Percentiles rank a stretch among this genome's conserved stretches.
phyloP scores from a whole-genome alignment of 2,329 filamentous ascomycete genomes.

The Scytalidium sp. region DNA sequence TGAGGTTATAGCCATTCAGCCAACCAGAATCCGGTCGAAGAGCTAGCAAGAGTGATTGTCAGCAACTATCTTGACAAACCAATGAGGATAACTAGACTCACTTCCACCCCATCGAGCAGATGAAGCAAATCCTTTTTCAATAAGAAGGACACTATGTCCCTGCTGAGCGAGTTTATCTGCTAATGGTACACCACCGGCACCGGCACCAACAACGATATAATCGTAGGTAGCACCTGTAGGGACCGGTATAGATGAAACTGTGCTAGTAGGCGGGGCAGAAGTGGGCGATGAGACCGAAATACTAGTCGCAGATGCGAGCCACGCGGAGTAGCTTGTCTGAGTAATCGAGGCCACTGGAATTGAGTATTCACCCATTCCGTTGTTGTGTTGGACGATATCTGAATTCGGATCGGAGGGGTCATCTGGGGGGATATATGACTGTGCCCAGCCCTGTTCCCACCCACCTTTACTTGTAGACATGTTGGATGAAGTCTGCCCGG shows the following conservation, averaged over 20 bases:
- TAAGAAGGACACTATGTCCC: conserved; percentile 62
- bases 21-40: conserved; percentile 46
- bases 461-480: conserved; percentile 41
- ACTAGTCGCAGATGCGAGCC: conserved; percentile 27
- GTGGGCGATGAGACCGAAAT: conserved; percentile 24
- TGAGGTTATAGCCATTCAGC: conserved; percentile 56
- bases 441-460: conserved; percentile 54
- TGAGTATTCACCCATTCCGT: conserved; percentile 52
- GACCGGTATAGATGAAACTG: conserved; percentile 40
- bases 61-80: background rate
- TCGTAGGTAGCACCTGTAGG: conserved; percentile 47
- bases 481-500: conserved; percentile 37
- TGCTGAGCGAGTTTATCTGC: conserved; percentile 58
- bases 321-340: conserved; percentile 32
- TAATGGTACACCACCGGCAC: conserved; percentile 51
- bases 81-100: conserved; percentile 15
- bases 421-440: conserved; percentile 37
- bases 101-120: conserved; percentile 62
- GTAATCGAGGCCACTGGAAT: conserved; percentile 39
- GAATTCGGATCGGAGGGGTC: conserved; percentile 42
- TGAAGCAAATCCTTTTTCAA: conserved; percentile 59
- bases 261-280: conserved; percentile 42
- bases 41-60: conserved; percentile 13
- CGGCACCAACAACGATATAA: conserved; percentile 53
- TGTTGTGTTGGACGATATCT: conserved; percentile 51